A percentile compares a stretch with the other conserved stretches of the same genome.
Conservation (phyloP, 1,139 yeast species). For the Saccharomyces hybrid region DNA sequence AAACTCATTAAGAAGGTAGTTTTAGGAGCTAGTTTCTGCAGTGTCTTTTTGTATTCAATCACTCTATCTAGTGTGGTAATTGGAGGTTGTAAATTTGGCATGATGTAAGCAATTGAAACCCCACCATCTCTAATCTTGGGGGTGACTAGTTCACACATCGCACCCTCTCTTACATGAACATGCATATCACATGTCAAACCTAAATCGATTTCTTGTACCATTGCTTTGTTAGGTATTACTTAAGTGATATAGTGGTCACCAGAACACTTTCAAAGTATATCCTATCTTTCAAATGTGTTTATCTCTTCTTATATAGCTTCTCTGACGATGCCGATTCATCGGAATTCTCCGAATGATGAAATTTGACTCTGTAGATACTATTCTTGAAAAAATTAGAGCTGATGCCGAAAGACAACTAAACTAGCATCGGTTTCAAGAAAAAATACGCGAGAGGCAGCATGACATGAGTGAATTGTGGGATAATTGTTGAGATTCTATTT, state of each 20-base stretch:
- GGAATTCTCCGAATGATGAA: neutral
- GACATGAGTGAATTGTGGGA: neutral
- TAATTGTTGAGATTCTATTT: neutral
- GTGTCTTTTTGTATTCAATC: slow-evolving; percentile 54
- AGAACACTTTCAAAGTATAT: neutral
- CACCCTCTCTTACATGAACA: slow-evolving; percentile 90
- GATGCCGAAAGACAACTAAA: neutral
- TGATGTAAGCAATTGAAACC: slow-evolving; percentile 78
- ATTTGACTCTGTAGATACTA: neutral
- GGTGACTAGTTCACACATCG: slow-evolving; percentile 83
- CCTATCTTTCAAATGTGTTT: neutral
- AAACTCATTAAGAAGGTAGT: slow-evolving; percentile 90
- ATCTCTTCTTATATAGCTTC: neutral
- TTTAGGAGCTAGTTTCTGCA: slow-evolving; percentile 65
- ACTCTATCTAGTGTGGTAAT: slow-evolving; percentile 73
- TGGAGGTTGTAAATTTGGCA: slow-evolving; percentile 97
- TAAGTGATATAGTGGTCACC: neutral
- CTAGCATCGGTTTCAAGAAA: neutral
- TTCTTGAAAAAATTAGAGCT: neutral
- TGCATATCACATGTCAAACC: slow-evolving; percentile 94
- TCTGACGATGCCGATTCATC: neutral
- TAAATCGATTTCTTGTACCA: slow-evolving; percentile 38
- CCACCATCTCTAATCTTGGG: slow-evolving; percentile 93
- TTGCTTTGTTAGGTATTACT: neutral
- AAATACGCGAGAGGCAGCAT: neutral